phyloP scores from a whole-genome alignment of 345 rosid genomes.

The Conringia planisiliqua region DNA sequence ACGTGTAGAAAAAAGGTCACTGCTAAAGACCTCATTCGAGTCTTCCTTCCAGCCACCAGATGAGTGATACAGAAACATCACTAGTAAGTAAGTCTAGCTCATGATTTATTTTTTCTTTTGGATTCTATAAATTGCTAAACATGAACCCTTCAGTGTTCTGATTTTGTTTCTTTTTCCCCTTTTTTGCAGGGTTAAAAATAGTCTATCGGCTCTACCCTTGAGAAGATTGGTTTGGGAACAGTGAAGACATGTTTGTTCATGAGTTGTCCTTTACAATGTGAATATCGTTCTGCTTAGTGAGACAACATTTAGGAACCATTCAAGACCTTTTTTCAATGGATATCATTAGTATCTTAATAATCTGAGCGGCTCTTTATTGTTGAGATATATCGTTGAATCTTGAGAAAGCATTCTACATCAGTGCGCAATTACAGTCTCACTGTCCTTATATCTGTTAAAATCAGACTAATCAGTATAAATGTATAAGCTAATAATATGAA shows the following conservation, averaged over 20 bases:
- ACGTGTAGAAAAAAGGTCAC: slow-evolving; percentile 76
- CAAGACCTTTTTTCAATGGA: background rate
- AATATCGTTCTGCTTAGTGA: background rate
- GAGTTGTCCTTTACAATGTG: slow-evolving; percentile 10
- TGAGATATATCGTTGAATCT: slow-evolving; percentile 10
- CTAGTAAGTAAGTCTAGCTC: slow-evolving; percentile 15
- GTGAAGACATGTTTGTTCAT: slow-evolving; percentile 3
- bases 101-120: background rate
- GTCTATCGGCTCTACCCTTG: background rate
- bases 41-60: slow-evolving; percentile 78
- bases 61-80: slow-evolving; percentile 31
- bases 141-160: background rate
- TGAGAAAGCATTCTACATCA: slow-evolving; percentile 1
- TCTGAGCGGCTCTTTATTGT: background rate
- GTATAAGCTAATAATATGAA: background rate
- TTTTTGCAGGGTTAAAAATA: slow-evolving; percentile 11
- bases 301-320: background rate
- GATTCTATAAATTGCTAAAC: background rate
- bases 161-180: background rate
- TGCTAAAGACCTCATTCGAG: slow-evolving; percentile 66
- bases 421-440: background rate
- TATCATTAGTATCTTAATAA: background rate
- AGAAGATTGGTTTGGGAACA: background rate
- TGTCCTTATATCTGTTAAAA: background rate
- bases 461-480: background rate